Conservation (phyloP, 805 yeast genomes). For the Saccharomyces cerevisiae region DNA sequence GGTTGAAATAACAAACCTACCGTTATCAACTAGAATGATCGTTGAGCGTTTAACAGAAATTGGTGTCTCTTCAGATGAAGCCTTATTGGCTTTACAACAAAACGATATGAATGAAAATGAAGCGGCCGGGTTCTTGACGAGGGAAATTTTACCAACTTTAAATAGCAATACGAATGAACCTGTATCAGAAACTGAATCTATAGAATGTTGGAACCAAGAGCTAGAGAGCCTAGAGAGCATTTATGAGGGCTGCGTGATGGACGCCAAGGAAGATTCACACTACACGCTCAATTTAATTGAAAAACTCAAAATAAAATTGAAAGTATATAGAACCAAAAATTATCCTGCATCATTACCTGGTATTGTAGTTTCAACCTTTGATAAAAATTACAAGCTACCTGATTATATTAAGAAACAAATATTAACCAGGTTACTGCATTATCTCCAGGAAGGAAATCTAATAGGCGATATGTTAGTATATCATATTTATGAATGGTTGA, state of each 20-base stretch:
- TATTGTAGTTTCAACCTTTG: constrained; percentile 41
- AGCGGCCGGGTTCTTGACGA: constrained; percentile 45
- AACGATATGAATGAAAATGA: constrained; percentile 38
- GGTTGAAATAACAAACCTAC: constrained; percentile 37
- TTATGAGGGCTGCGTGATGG: constrained; percentile 40
- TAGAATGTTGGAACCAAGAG: constrained; percentile 66
- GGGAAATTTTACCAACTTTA: constrained; percentile 23
- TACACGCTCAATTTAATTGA: constrained; percentile 30
- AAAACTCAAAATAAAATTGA: constrained; percentile 25
- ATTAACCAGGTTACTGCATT: constrained; percentile 38
- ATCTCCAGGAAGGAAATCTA: constrained; percentile 36
- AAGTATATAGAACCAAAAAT: constrained; percentile 37
- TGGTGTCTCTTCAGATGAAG: constrained; percentile 65
- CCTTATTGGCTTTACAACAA: constrained; percentile 39
- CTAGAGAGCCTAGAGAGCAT: constrained; percentile 57
- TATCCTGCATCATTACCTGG: constrained; percentile 73
- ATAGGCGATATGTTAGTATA: constrained; percentile 67
- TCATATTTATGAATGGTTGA: constrained; percentile 70
- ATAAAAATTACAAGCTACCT: constrained; percentile 46
- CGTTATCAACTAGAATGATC: constrained; percentile 42
- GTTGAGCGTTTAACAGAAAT: constrained; percentile 51
- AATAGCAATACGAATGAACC: constrained; percentile 5
- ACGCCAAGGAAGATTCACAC: constrained; percentile 23
- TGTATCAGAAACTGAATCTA: constrained; percentile 25
- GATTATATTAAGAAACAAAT: constrained; percentile 60